Evolutionary conservation across 441 rosid species (phyloP).

Genomic region (Erodium texanum): DNA sequence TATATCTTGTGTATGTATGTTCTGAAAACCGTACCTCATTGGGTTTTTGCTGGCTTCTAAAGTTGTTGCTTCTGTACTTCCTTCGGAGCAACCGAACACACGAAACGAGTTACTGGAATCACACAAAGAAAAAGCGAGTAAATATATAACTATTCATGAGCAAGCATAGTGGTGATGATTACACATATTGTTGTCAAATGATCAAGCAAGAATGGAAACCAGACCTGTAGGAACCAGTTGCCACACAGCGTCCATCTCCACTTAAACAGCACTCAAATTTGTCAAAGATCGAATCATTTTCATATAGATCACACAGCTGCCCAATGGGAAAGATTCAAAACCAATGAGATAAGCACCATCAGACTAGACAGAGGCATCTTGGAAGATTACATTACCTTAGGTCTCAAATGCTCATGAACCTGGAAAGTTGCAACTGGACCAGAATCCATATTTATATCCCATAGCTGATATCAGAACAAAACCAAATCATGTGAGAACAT

Average conservation of each 20-base stretch:
- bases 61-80: slow-evolving; percentile 62
- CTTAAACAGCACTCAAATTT: slow-evolving; percentile 93
- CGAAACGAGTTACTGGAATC: slow-evolving; percentile 77
- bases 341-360: slow-evolving; percentile 8
- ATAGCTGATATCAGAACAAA: slow-evolving; percentile 42
- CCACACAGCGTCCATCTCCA: slow-evolving; percentile 79
- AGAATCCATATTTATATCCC: slow-evolving; percentile 97
- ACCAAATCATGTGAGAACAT: slow-evolving; percentile 9
- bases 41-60: slow-evolving; percentile 95
- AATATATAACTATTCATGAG: slow-evolving; percentile 9
- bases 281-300: no score
- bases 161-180: neutral
- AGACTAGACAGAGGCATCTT: neutral
- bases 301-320: slow-evolving; percentile 90
- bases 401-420: slow-evolving; percentile 86
- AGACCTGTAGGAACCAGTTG: slow-evolving; percentile 98
- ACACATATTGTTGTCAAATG: slow-evolving; percentile 5
- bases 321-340: slow-evolving; percentile 4
- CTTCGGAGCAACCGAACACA: slow-evolving; percentile 63
- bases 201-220: slow-evolving; percentile 6
- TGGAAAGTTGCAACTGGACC: slow-evolving; percentile 89
- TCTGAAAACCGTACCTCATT: slow-evolving; percentile 49
- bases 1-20: neutral
- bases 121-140: slow-evolving; percentile 4
- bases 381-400: slow-evolving; percentile 48